A percentile compares a stretch with the other conserved stretches of the same genome.
Conservation (phyloP, 2,329 filamentous ascomycete species). For the Fusarium sp. region DNA sequence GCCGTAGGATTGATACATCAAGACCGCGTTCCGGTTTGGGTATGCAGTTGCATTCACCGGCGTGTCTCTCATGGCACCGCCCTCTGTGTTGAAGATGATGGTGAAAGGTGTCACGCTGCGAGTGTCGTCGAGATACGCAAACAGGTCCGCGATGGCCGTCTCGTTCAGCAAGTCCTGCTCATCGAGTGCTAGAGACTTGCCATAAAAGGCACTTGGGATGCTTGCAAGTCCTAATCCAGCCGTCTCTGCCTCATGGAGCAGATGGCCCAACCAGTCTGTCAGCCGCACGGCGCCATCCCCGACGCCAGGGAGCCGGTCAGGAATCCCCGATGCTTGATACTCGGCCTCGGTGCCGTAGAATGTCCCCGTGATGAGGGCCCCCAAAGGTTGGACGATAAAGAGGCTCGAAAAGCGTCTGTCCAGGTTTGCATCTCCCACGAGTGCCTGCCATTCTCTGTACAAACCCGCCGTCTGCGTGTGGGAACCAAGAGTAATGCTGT, state of each 20-base stretch:
- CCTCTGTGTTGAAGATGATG: slow-evolving; percentile 69
- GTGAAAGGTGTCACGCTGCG: slow-evolving; percentile 65
- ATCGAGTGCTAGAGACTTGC: slow-evolving; percentile 65
- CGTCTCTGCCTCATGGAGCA: slow-evolving; percentile 62
- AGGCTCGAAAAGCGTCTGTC: slow-evolving; percentile 67
- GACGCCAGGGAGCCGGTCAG: slow-evolving; percentile 54
- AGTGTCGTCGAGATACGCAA: slow-evolving; percentile 61
- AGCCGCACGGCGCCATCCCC: slow-evolving; percentile 57
- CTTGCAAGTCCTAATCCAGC: slow-evolving; percentile 58
- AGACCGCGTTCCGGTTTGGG: slow-evolving; percentile 69
- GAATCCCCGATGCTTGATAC: slow-evolving; percentile 61
- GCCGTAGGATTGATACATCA: slow-evolving; percentile 71
- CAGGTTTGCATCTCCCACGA: slow-evolving; percentile 63
- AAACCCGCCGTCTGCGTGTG: slow-evolving; percentile 58
- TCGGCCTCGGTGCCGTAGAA: slow-evolving; percentile 69
- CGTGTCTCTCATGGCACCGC: slow-evolving; percentile 67
- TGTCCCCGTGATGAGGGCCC: slow-evolving; percentile 65
- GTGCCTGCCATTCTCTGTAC: slow-evolving; percentile 66
- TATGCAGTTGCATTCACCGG: slow-evolving; percentile 66
- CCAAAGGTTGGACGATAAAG: slow-evolving; percentile 63
- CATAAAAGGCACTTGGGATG: slow-evolving; percentile 61
- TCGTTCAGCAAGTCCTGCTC: slow-evolving; percentile 58
- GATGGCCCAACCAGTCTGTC: slow-evolving; percentile 69
- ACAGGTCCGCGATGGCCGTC: slow-evolving; percentile 57
- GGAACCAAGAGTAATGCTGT: slow-evolving; percentile 60